A percentile compares a stretch with the other conserved stretches of the same genome.
Conservation (phyloP, 2,329 filamentous ascomycete species). For the Neocucurbitaria cava region DNA sequence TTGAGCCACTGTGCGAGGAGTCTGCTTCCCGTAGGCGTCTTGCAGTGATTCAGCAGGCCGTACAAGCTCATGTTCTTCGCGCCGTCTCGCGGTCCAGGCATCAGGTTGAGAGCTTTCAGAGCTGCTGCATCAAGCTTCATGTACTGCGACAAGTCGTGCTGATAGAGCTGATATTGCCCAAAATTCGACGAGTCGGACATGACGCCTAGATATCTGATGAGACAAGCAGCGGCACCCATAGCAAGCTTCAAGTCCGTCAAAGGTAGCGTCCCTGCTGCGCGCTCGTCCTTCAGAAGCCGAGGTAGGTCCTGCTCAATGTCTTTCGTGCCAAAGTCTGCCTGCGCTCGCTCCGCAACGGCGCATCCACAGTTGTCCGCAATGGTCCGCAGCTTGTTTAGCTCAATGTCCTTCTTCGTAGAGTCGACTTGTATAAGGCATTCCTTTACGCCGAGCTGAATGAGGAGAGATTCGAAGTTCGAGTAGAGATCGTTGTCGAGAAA, state of each 20-base stretch:
- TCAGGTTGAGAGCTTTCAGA: conserved; percentile 91
- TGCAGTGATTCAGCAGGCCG: conserved; percentile 95
- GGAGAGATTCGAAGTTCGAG: conserved; percentile 94
- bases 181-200: conserved; percentile 94
- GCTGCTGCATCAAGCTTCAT: conserved; percentile 98
- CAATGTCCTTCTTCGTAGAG: conserved; percentile 80
- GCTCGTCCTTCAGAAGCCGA: conserved; percentile 85
- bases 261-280: conserved; percentile 76
- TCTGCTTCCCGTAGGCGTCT: conserved; percentile 90
- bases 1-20: conserved; percentile 96
- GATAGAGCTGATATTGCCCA: conserved; percentile 95
- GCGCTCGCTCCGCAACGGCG: conserved; percentile 81
- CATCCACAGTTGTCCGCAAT: conserved; percentile 94
- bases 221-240: conserved; percentile 90
- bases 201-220: conserved; percentile 93
- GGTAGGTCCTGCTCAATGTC: conserved; percentile 97
- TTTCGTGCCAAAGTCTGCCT: conserved; percentile 79
- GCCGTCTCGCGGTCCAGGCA: conserved; percentile 93
- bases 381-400: conserved; percentile 82
- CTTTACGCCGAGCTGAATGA: conserved; percentile 95
- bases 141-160: conserved; percentile 94
- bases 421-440: conserved; percentile 90
- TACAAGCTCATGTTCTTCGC: conserved; percentile 98
- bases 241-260: conserved; percentile 93
- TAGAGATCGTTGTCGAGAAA: conserved; percentile 99